These are phyloP conservation scores for Fusarium cyanostomum DNA, from an alignment of 2,329 filamentous ascomycete genomes.

Conservation along the genomic window DNA sequence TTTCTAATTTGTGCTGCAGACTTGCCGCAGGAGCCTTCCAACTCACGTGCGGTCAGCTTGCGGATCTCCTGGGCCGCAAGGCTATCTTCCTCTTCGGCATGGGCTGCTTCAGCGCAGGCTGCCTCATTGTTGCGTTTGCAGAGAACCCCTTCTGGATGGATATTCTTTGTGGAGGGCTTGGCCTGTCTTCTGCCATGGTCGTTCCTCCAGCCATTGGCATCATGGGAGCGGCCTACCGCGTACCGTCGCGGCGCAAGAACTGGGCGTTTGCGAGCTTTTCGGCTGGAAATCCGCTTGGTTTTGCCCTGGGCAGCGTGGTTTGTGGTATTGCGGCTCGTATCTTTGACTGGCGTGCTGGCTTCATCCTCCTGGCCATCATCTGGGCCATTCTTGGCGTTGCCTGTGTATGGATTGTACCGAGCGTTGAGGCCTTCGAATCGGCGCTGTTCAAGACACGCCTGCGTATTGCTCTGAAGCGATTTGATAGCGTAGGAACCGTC, in stretches of 20 bases:
- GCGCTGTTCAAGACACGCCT: slow-evolving; percentile 37
- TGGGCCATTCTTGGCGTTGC: slow-evolving; percentile 67
- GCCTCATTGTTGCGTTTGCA: slow-evolving; percentile 35
- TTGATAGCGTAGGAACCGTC: slow-evolving; percentile 69
- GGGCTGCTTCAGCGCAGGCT: slow-evolving; percentile 33
- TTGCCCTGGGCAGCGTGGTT: slow-evolving; percentile 61
- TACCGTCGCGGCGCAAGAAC: slow-evolving; percentile 70
- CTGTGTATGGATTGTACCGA: slow-evolving; percentile 70
- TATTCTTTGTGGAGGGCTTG: slow-evolving; percentile 70
- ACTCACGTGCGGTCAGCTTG: slow-evolving; percentile 61
- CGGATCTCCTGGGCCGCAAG: slow-evolving; percentile 28
- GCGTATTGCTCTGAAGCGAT: slow-evolving; percentile 58
- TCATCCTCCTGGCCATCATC: slow-evolving; percentile 70
- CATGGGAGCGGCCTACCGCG: slow-evolving; percentile 70
- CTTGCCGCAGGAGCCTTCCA: slow-evolving; percentile 72
- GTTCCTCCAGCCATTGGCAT: slow-evolving; percentile 71
- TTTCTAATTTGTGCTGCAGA: slow-evolving; percentile 1
- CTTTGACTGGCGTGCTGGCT: slow-evolving; percentile 71
- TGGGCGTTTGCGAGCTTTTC: slow-evolving; percentile 70
- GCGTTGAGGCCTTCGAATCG: slow-evolving; percentile 56
- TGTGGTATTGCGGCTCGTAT: slow-evolving; percentile 69
- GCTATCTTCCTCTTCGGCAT: slow-evolving; percentile 30
- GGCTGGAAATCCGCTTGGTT: slow-evolving; percentile 53
- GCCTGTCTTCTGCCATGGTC: slow-evolving; percentile 71
- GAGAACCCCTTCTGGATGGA: slow-evolving; percentile 48